Evolutionary conservation across 2,329 filamentous ascomycete species (phyloP), one percentile per base, ranked within the genome.

Genomic region (Xylogone sp.): DNA sequence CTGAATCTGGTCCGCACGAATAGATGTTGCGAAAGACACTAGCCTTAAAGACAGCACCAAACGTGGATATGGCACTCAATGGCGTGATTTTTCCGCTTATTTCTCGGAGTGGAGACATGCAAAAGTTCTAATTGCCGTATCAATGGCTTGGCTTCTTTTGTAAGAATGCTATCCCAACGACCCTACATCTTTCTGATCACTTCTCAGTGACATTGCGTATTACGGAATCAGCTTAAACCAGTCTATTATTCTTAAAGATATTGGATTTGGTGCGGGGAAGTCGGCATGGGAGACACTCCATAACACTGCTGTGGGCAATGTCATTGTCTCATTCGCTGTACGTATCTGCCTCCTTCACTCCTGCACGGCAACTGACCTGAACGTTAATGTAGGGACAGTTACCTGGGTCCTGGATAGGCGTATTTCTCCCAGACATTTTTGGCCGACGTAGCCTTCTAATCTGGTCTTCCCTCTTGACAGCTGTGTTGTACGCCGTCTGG

Each of bases 291-390:
- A 50, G 12, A 50, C 48, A n/a, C 42, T 45, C 24, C 44, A 45
- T 19, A 50, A 50, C 20, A 50, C 48, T 19, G 48, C 48, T 21
- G 27, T 50, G 27, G 48, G 48, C 18, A 50, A 50, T 34, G 24
- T 50, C 24, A 50, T 50, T 39, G 24, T 50, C 24, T 24, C 22
- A 13, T 44, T 24, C 19, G 48, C 46, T 49, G 39, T 49, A 49
- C 18, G 46, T 49, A 24, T 22, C 21, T 43, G 21, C 29, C 22
- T 12, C 20, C 34, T 29, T 34, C 22, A 20, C 16, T 21, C 21
- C 18, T n/a, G n/a, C n/a, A n/a, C n/a, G n/a, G n/a, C n/a, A n/a
- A n/a, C n/a, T n/a, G n/a, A n/a, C n/a, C 34, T 47, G 24, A 47
- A 20, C 21, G 16, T 29, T n/a, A 16, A 22, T 31, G 6, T 21